Evolutionary conservation across 140 eudicot species (phyloP).

Genomic region (Oenanthe javanica): DNA sequence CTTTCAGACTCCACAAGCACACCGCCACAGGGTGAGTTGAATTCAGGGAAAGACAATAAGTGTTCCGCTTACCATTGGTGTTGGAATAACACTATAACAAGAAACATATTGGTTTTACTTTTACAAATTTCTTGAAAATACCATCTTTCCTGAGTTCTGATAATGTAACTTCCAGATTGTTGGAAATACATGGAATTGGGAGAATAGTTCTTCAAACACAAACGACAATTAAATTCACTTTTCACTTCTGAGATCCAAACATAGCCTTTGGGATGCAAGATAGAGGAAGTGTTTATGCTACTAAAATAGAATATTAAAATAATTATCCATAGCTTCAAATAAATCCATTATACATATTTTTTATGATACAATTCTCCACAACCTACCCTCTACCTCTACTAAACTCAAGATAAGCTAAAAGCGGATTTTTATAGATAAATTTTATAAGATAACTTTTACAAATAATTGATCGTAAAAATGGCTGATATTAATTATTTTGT

Average conservation of each 20-base stretch:
- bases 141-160: neutral
- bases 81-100: neutral
- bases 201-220: neutral
- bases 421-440: neutral
- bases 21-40: neutral
- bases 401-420: constrained; percentile 2
- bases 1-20: neutral
- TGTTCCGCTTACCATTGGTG: neutral
- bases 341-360: neutral
- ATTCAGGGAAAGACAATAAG: neutral
- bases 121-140: neutral
- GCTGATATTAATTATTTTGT: neutral
- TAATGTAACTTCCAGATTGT: neutral
- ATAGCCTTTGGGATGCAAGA: neutral
- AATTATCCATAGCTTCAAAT: neutral
- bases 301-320: neutral
- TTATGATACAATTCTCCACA: neutral
- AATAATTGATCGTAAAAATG: neutral
- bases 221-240: neutral
- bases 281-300: neutral
- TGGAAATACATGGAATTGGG: neutral
- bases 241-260: neutral
- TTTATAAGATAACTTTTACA: neutral
- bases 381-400: neutral
- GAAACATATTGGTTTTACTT: neutral